A percentile compares a stretch with the other conserved stretches of the same genome.
phyloP scores from a whole-genome alignment of 2,329 filamentous ascomycete species.

The Aureobasidium sp. region DNA sequence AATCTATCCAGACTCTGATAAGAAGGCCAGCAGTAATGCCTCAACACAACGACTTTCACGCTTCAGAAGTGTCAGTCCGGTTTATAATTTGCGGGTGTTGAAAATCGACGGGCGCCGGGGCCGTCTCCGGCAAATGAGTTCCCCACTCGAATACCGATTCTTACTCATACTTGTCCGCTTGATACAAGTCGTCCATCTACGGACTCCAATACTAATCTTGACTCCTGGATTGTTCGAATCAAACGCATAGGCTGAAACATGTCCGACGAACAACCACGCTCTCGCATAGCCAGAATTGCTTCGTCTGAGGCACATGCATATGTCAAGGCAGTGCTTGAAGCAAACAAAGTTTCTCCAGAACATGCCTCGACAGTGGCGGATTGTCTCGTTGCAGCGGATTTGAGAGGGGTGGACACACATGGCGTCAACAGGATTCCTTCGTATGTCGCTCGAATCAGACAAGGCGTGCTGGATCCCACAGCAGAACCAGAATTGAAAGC shows the following conservation, averaged over 20 bases:
- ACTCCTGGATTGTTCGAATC: neutral
- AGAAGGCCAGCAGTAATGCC: neutral
- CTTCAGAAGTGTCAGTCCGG: no score
- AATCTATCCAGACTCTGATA: neutral
- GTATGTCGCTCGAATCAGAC: slow-evolving; percentile 63
- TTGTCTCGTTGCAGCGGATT: slow-evolving; percentile 63
- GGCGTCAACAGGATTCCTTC: slow-evolving; percentile 68
- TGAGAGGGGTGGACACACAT: slow-evolving; percentile 70
- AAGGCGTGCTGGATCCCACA: slow-evolving; percentile 56
- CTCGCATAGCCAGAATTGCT: slow-evolving; percentile 12
- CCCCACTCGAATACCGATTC: neutral
- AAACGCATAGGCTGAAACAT: neutral
- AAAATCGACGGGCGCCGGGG: neutral
- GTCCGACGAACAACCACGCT: neutral
- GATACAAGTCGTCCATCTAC: neutral
- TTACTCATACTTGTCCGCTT: neutral
- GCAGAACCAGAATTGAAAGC: slow-evolving; percentile 52
- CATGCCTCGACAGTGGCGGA: slow-evolving; percentile 56
- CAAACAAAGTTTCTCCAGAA: slow-evolving; percentile 49
- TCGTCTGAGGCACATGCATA: slow-evolving; percentile 33
- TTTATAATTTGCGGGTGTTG: neutral
- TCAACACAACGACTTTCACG: neutral
- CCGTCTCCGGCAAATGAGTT: neutral
- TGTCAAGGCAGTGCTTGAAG: slow-evolving; percentile 47
- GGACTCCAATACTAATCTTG: no score